Percentiles rank a stretch among this genome's conserved stretches.
These are phyloP conservation scores for Alternaria angustiovoidea DNA, from an alignment of 2,329 filamentous ascomycete genomes.

Conservation along the genomic window DNA sequence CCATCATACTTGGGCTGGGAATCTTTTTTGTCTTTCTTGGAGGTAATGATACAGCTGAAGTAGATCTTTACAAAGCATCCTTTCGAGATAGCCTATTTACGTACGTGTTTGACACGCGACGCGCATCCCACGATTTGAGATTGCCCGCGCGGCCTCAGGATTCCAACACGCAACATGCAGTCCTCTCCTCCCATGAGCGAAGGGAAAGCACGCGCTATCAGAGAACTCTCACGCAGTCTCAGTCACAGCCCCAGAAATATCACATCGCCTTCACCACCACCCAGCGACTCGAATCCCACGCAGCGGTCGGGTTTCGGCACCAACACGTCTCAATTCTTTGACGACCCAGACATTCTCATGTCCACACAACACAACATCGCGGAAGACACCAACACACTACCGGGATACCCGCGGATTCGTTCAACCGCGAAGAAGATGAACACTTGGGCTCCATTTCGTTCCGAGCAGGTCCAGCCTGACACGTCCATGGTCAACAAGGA, in stretches of 20 bases:
- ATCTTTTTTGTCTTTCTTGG: constrained; percentile 26
- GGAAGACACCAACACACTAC: constrained; percentile 47
- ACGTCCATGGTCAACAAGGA: constrained; percentile 52
- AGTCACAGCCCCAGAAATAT: constrained; percentile 45
- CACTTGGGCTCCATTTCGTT: constrained; percentile 47
- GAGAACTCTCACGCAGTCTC: constrained; percentile 48
- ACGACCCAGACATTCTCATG: constrained; percentile 48
- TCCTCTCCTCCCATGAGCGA: constrained; percentile 48
- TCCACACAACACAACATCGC: constrained; percentile 51
- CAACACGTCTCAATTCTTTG: constrained; percentile 39
- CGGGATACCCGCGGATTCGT: constrained; percentile 45
- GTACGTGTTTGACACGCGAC: constrained; percentile 40
- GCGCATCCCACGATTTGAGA: constrained; percentile 20
- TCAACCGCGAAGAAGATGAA: constrained; percentile 51
- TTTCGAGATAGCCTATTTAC: constrained; percentile 38
- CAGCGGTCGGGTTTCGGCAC: constrained; percentile 41
- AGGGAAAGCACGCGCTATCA: constrained; percentile 49
- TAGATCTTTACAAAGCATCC: constrained; percentile 36
- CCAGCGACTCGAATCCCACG: constrained; percentile 50
- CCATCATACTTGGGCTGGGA: constrained; percentile 29
- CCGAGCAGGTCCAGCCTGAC: constrained; percentile 45
- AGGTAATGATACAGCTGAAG: constrained; percentile 23
- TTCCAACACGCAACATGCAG: constrained; percentile 41
- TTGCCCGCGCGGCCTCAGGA: constrained; percentile 19
- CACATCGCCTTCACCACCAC: constrained; percentile 39